Base-by-base conservation (phyloP, 495 filamentous ascomycete species). In the Schizothecium vesticola region DNA sequence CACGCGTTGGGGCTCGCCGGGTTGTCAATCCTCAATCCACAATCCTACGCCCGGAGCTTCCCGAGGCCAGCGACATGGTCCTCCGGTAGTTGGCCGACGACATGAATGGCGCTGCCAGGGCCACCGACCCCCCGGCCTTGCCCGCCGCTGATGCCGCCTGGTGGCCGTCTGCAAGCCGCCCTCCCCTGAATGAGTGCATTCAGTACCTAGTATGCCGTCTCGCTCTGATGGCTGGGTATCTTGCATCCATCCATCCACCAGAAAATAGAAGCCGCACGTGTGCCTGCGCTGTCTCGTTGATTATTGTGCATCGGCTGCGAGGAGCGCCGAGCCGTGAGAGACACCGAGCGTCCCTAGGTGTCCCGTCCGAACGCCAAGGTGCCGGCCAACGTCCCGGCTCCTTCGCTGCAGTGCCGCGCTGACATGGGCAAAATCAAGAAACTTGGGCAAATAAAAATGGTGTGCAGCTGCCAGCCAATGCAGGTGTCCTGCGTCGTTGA, bases 381-480 rank as follows among this genome's bases (percentile, higher is more conserved):
- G 43, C 43, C 43, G 43, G 19, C 43, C 16, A 51, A 19, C 43
- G 43, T 51, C 43, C 43, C 43, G 43, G 43, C 43, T 51, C 43
- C 43, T 51, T 51, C 12, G 43, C 16, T 51, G 60, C 60, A 63
- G 43, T 51, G 60, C 60, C 36, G 28, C 31, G 58, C 43, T 51
- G 43, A 51, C 43, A 51, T n/a, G 43, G 63, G 55, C 63, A 65
- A 65, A 65, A 57, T 57, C 63, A 31, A 58, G 55, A 57, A 28
- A 57, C 7, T 51, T 9, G 63, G 63, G 63, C 51, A 58, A 58
- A 65, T 21, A 51, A 8, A 8, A n/a, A 51, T 51, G 16, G 43
- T 51, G 43, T 51, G 43, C 19, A 36, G 33, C 33, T 1, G n/a
- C n/a, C n/a, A n/a, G 26, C 26, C 2, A 28, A 28, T 51, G 43